A percentile compares a stretch with the other conserved stretches of the same genome.
Conservation (phyloP, 805 yeast genomes). For the Pichia membranifaciens region DNA sequence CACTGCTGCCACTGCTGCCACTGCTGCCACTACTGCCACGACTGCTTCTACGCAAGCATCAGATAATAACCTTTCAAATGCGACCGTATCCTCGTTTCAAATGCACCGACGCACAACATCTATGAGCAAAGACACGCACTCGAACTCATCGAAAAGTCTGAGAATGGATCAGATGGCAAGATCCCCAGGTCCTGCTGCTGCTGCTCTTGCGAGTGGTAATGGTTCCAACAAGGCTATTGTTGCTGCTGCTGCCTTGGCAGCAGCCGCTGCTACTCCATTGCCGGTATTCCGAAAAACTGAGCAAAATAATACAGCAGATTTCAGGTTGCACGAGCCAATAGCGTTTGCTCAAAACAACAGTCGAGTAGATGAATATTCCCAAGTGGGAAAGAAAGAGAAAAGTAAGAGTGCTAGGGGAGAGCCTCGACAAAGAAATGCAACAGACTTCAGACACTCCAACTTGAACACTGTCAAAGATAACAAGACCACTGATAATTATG, state of each 20-base stretch:
- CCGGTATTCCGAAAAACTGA: constrained; percentile 34
- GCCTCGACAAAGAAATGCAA: too few species aligned
- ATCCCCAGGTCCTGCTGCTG: constrained; percentile 36
- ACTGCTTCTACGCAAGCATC: background rate
- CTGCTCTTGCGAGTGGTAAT: constrained; percentile 24
- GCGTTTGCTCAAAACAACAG: background rate
- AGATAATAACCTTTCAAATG: background rate
- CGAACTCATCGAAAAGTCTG: background rate
- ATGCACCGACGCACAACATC: constrained; percentile 4
- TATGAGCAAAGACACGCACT: background rate
- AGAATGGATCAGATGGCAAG: constrained; percentile 20
- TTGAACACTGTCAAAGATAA: too few species aligned
- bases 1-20: background rate
- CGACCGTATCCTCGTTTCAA: background rate
- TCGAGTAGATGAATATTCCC: background rate
- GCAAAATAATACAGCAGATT: background rate
- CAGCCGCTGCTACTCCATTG: constrained; percentile 72
- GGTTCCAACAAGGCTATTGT: constrained; percentile 50
- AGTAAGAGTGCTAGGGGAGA: background rate
- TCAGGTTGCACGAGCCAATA: background rate
- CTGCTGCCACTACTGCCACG: background rate
- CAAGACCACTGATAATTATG: too few species aligned
- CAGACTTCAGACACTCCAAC: too few species aligned
- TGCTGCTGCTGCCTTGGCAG: constrained; percentile 81
- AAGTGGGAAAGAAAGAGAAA: background rate